Evolutionary conservation across 768 basidiomycete species (phyloP), one percentile per base, ranked within the genome.

Genomic region (Auriculariales sp.): DNA sequence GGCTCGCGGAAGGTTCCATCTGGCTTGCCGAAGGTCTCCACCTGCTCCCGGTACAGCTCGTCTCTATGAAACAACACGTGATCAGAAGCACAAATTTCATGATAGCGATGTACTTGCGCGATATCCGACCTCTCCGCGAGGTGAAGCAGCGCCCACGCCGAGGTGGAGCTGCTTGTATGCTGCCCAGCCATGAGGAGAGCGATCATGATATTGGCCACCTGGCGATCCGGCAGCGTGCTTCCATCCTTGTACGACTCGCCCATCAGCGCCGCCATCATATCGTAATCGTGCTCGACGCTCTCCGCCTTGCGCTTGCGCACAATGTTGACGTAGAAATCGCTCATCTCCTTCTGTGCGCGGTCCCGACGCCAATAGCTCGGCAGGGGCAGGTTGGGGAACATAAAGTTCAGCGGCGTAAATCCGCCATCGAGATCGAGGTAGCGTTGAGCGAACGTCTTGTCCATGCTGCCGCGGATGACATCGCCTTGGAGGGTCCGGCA

Each of bases 101-200:
- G 14, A 19, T n/a, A 6, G 39, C 31, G 3, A 19, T 5, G 9
- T 10, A 75, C 83, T 58, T 61, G 92, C 88, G 77, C 79, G 53
- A 93, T 58, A 24, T 85, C 78, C 1, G 74, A 75, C 42, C 81
- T 75, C 54, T 77, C 68, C 27, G 92, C 94, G 28, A 98, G 63
- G 59, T 95, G 90, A 36, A 97, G 76, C 32, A 98, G 71, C 14
- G 81, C 62, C 95, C 95, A 99, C 9, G 91, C 82, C 28, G 81
- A 80, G 19, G 89, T 83, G 2, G 95, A 82, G 11, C 95, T 94
- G 57, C 86, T 90, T 0, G 95, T 99, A 66, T 99, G 95, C 68
- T 99, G 95, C 32, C 95, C 95, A 36, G 95, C 95, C 95, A 99
- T 98, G 55, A 99, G 80, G 42, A 99, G 77, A 14, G 95, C 95